These are phyloP conservation scores for Ophiostoma triangulosporum DNA, from an alignment of 2,329 filamentous ascomycete species.

Conservation along the genomic window DNA sequence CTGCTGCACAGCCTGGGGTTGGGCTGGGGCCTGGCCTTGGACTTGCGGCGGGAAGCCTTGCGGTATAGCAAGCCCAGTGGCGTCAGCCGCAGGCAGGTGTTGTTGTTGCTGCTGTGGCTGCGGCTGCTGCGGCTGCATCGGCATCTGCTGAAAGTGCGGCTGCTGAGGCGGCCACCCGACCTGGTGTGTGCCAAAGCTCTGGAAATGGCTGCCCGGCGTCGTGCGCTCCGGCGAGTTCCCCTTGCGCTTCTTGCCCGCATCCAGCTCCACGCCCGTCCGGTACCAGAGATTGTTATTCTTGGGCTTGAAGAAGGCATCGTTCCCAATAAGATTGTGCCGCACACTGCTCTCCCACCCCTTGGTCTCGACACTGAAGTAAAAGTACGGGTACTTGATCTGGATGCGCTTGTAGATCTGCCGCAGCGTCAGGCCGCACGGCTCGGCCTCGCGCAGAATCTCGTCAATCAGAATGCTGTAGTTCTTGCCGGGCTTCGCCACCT, in stretches of 20 bases:
- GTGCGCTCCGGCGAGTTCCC: constrained; percentile 38
- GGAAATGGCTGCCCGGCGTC: constrained; percentile 11
- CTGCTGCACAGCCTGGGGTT: constrained; percentile 1
- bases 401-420: constrained; percentile 53
- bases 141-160: neutral
- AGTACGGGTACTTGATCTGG: constrained; percentile 43
- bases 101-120: neutral
- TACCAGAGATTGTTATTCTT: constrained; percentile 43
- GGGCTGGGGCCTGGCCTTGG: constrained; percentile 1
- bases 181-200: constrained; percentile 1
- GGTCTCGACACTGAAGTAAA: constrained; percentile 45
- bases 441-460: constrained; percentile 42
- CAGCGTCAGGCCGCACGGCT: constrained; percentile 39
- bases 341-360: constrained; percentile 55
- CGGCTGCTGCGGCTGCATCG: neutral
- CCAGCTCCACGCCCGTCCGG: constrained; percentile 44
- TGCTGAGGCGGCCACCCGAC: neutral
- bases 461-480: constrained; percentile 49
- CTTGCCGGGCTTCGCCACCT: constrained; percentile 47
- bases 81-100: neutral
- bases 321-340: constrained; percentile 49
- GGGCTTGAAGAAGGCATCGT: constrained; percentile 46
- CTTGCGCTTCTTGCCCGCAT: constrained; percentile 48
- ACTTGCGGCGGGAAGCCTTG: constrained; percentile 3
- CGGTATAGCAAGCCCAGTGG: constrained; percentile 15